A percentile compares a stretch with the other conserved stretches of the same genome.
Conservation (phyloP, 305 asterid genomes). For the Fraxinus xanthoxyloides region DNA sequence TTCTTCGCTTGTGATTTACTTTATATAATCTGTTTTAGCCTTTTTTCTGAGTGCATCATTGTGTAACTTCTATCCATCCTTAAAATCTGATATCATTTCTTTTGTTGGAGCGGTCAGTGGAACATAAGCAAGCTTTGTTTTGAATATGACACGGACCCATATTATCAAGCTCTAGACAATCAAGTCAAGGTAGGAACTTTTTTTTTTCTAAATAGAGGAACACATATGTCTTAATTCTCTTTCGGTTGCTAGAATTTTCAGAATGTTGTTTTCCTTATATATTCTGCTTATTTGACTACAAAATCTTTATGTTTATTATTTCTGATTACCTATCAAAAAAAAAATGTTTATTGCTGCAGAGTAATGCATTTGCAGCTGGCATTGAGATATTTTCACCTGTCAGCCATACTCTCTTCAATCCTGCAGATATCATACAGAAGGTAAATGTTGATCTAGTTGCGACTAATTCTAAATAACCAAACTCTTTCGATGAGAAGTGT, state of each 20-base stretch:
- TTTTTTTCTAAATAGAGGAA: background rate
- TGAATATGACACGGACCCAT: slow-evolving; percentile 90
- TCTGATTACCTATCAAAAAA: too few species aligned
- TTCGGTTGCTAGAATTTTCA: background rate
- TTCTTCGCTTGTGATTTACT: background rate
- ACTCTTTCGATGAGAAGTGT: background rate
- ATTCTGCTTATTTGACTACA: slow-evolving; percentile 5
- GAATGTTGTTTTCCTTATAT: background rate
- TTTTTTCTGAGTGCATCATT: background rate
- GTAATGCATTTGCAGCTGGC: slow-evolving; percentile 51
- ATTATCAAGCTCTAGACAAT: slow-evolving; percentile 67
- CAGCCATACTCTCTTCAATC: slow-evolving; percentile 86
- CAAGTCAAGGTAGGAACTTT: slow-evolving; percentile 51
- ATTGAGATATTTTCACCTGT: slow-evolving; percentile 80
- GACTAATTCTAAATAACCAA: background rate
- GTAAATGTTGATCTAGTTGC: slow-evolving; percentile 28
- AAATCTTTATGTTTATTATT: slow-evolving; percentile 13
- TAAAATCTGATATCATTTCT: slow-evolving; percentile 11
- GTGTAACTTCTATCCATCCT: background rate
- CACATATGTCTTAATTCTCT: background rate
- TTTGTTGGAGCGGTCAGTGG: slow-evolving; percentile 55
- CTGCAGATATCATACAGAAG: slow-evolving; percentile 77
- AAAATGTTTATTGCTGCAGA: slow-evolving; percentile 44
- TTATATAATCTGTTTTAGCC: background rate
- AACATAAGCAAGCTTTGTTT: slow-evolving; percentile 75